These are phyloP conservation scores for Neofusicoccum sp. DNA, from an alignment of 2,329 filamentous ascomycete species.

Conservation along the genomic window DNA sequence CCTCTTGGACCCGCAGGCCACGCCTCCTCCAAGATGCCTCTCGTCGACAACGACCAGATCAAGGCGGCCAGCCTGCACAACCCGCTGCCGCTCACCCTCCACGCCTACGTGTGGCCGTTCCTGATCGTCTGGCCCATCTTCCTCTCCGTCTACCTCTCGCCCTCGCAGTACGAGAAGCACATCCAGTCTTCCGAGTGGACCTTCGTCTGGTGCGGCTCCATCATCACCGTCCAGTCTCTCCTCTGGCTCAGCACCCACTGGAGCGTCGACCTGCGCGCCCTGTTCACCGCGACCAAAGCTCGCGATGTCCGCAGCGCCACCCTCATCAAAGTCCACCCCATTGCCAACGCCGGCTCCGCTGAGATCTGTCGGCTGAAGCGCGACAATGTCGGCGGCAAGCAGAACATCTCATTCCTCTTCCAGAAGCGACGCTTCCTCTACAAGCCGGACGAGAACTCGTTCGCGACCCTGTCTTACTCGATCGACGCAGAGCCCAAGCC, in stretches of 20 bases:
- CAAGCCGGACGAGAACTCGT: constrained; percentile 69
- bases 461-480: constrained; percentile 78
- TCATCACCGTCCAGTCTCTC: constrained; percentile 84
- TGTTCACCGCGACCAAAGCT: constrained; percentile 77
- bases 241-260: constrained; percentile 97
- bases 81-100: constrained; percentile 77
- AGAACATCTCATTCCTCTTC: constrained; percentile 86
- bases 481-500: constrained; percentile 88
- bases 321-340: constrained; percentile 89
- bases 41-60: constrained; percentile 92
- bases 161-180: constrained; percentile 84
- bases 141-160: constrained; percentile 80
- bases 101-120: constrained; percentile 93
- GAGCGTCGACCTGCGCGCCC: constrained; percentile 83
- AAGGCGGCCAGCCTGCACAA: constrained; percentile 84
- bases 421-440: constrained; percentile 97
- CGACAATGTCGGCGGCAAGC: constrained; percentile 75
- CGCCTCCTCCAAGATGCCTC: constrained; percentile 50
- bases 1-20: constrained; percentile 14
- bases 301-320: constrained; percentile 71
- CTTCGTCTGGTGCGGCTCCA: constrained; percentile 87
- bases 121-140: constrained; percentile 89
- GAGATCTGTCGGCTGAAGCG: constrained; percentile 83
- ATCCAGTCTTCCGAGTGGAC: constrained; percentile 98
- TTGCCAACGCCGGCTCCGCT: constrained; percentile 83